phyloP scores from a whole-genome alignment of 768 basidiomycete species.

The Trametes sanguinea region DNA sequence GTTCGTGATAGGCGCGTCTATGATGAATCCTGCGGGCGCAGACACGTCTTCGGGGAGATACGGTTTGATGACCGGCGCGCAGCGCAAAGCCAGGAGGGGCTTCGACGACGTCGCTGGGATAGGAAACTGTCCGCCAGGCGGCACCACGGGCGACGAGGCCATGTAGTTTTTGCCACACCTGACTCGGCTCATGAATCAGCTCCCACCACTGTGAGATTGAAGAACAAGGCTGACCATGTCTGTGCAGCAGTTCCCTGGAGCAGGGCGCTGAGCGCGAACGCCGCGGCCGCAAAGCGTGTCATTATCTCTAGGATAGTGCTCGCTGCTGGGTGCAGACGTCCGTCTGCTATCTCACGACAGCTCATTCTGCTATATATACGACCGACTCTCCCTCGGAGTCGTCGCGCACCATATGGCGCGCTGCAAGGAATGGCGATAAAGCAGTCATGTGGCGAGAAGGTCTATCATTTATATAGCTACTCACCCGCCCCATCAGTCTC shows the following conservation, averaged over 20 bases:
- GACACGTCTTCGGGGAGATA: constrained; percentile 46
- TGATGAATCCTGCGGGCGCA: constrained; percentile 33
- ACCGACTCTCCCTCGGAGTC: neutral
- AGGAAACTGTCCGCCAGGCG: constrained; percentile 49
- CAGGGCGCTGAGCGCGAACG: neutral
- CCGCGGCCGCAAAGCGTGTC: constrained; percentile 1
- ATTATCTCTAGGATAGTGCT: neutral
- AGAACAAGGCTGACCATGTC: constrained; percentile 4
- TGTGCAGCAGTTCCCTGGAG: constrained; percentile 7
- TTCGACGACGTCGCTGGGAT: constrained; percentile 35
- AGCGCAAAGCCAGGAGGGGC: constrained; percentile 49
- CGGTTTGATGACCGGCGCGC: constrained; percentile 48
- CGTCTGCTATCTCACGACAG: constrained; percentile 6
- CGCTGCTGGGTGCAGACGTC: constrained; percentile 2
- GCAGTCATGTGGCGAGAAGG: constrained; percentile 13
- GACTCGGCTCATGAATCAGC: neutral
- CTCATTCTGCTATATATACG: constrained; percentile 7
- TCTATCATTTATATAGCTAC: neutral
- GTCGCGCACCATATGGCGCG: constrained; percentile 10
- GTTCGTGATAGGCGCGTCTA: constrained; percentile 43
- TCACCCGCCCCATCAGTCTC: neutral
- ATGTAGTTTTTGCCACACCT: constrained; percentile 58
- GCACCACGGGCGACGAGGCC: constrained; percentile 41
- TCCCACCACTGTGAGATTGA: neutral
- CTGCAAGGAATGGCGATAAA: constrained; percentile 8